Evolutionary conservation across 441 rosid genomes (phyloP).

Genomic region (Euphorbia celastroides): DNA sequence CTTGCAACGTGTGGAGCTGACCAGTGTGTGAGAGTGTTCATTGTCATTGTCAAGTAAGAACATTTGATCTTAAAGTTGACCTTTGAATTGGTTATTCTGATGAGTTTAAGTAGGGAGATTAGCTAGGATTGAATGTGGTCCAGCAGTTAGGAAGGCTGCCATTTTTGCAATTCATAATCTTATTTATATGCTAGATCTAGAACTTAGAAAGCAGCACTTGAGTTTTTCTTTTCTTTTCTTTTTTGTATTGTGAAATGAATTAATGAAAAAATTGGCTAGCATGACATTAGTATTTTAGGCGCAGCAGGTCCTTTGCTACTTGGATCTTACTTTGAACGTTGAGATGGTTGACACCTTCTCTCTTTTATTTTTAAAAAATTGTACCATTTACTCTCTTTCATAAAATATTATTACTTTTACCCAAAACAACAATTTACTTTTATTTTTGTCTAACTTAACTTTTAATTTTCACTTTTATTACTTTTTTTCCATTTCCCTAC

Average conservation of each 20-base stretch:
- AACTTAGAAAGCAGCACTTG: background rate
- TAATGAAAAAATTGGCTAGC: background rate
- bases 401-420: too few species aligned
- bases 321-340: background rate
- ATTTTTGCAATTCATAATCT: background rate
- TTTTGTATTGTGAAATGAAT: background rate
- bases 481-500: too few species aligned
- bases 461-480: too few species aligned
- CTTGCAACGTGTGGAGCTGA: conserved; percentile 92
- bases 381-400: too few species aligned
- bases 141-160: background rate
- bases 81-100: background rate
- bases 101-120: too few species aligned
- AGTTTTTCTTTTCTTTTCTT: background rate
- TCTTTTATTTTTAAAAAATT: too few species aligned
- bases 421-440: too few species aligned
- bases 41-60: conserved; percentile 30
- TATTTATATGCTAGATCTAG: background rate
- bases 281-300: conserved; percentile 10
- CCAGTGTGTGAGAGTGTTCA: conserved; percentile 72
- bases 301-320: conserved; percentile 7
- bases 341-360: too few species aligned
- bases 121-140: background rate
- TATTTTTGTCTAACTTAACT: too few species aligned
- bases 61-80: background rate